Conservation (phyloP, 2,329 filamentous ascomycete species). For the Pyrenochaeta sp. region DNA sequence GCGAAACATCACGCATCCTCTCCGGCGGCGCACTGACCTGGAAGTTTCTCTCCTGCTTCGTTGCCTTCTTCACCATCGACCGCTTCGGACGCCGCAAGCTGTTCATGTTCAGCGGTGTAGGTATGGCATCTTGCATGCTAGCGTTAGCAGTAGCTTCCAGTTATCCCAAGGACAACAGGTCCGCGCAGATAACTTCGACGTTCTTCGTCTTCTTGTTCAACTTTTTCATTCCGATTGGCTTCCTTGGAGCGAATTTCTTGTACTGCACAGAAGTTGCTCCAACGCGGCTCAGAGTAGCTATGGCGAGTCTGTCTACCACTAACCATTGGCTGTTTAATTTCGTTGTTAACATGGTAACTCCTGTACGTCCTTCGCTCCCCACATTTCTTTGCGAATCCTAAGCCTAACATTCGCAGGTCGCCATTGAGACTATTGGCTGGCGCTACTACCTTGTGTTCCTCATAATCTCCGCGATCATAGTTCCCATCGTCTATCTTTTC, state of each 20-base stretch:
- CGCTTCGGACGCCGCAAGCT: constrained; percentile 70
- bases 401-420: constrained; percentile 38
- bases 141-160: constrained; percentile 62
- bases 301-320: constrained; percentile 65
- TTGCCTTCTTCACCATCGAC: constrained; percentile 76
- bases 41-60: constrained; percentile 65
- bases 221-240: constrained; percentile 67
- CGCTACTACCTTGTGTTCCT: constrained; percentile 63
- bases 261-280: constrained; percentile 68
- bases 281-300: constrained; percentile 60
- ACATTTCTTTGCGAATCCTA: constrained; percentile 40
- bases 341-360: constrained; percentile 38
- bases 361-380: constrained; percentile 55
- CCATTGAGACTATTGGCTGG: constrained; percentile 61
- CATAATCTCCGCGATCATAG: constrained; percentile 56
- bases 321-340: constrained; percentile 58
- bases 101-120: constrained; percentile 62
- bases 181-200: constrained; percentile 61
- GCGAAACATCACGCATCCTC: constrained; percentile 65
- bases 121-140: constrained; percentile 65
- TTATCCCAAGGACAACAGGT: constrained; percentile 55
- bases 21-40: constrained; percentile 67
- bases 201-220: constrained; percentile 69
- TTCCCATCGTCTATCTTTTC: constrained; percentile 56
- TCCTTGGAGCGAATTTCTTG: constrained; percentile 67